These are phyloP conservation scores for Paramecium primaurelia DNA, from an alignment of 73 alveolate genomes.

Conservation along the genomic window DNA sequence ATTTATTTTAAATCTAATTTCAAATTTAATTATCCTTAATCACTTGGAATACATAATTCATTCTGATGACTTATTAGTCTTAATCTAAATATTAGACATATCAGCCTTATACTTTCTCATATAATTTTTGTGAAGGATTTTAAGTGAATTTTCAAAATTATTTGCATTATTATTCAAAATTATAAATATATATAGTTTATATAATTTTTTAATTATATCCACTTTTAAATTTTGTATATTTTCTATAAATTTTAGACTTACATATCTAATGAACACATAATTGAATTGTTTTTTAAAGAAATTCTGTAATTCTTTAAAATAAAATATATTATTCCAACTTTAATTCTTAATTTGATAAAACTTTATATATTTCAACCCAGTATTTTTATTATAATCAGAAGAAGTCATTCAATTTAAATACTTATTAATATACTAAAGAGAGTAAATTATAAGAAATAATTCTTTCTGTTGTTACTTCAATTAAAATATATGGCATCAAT, in stretches of 20 bases:
- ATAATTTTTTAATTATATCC: background rate
- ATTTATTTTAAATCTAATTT: slow-evolving; percentile 33
- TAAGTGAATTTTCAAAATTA: background rate
- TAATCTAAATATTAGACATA: background rate
- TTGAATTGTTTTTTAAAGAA: background rate
- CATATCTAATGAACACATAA: background rate
- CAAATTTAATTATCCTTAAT: background rate
- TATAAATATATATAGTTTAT: background rate
- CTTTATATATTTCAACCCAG: background rate
- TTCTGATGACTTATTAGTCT: background rate
- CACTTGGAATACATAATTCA: background rate
- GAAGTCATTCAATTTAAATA: background rate
- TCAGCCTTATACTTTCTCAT: background rate
- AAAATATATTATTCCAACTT: background rate
- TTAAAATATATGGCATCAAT: background rate
- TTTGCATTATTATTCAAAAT: background rate
- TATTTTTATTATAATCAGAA: background rate
- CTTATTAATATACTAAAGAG: background rate
- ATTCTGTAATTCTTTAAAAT: background rate
- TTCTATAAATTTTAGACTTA: background rate
- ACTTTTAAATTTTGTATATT: background rate
- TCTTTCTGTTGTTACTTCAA: background rate
- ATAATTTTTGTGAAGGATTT: background rate
- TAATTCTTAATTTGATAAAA: background rate
- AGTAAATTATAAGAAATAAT: background rate